A percentile compares a stretch with the other conserved stretches of the same genome.
Evolutionary conservation across 306 rosid genomes (phyloP).

Genomic region (Vigna radiata): DNA sequence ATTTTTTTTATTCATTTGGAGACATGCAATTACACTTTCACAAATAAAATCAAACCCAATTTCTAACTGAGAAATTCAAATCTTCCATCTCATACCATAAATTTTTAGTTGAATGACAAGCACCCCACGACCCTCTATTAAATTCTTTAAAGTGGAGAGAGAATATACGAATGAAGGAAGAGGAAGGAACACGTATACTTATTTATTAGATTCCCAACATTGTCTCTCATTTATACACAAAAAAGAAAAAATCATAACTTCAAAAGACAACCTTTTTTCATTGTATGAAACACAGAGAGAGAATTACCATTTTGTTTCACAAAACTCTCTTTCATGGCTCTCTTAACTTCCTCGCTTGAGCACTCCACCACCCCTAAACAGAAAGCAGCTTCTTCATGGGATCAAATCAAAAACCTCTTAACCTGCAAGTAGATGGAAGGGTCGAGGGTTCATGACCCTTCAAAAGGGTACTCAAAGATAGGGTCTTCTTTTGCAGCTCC

Average conservation of each 20-base stretch:
- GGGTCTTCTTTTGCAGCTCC: conserved; percentile 94
- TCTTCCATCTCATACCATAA: no score
- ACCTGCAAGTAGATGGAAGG: conserved; percentile 91
- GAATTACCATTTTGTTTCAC: not conserved
- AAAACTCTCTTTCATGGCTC: conserved; percentile 60
- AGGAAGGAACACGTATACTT: not conserved
- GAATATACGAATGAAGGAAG: not conserved
- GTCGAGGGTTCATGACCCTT: conserved; percentile 76
- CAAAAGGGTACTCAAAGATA: conserved; percentile 67
- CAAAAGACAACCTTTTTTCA: not conserved
- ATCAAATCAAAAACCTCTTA: conserved; percentile 84
- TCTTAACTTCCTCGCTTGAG: conserved; percentile 59
- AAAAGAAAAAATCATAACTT: not conserved
- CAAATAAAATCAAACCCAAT: no score
- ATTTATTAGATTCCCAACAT: conserved; percentile 27
- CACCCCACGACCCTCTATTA: not conserved
- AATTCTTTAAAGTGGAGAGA: not conserved
- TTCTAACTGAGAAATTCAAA: no score
- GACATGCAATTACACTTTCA: no score
- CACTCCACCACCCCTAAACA: conserved; percentile 48
- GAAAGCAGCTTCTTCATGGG: conserved; percentile 76
- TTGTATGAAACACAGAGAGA: conserved; percentile 28
- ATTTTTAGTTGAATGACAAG: not conserved
- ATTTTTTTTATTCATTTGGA: no score
- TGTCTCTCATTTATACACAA: not conserved